phyloP scores from a whole-genome alignment of 1,139 yeast genomes.

The Suhomyces panamericanus region DNA sequence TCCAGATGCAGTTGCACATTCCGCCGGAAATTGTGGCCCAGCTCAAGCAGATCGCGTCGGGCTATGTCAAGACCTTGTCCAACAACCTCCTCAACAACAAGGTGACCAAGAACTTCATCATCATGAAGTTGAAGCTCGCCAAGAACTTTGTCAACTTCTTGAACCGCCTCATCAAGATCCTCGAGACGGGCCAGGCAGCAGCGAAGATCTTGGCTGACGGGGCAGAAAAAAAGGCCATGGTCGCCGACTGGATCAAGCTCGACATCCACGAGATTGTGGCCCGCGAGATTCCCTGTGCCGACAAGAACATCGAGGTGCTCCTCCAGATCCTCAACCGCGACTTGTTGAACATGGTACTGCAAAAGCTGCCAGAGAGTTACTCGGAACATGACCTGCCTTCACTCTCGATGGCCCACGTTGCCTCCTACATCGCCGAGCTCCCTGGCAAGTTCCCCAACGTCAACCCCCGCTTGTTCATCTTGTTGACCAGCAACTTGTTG shows the following conservation, averaged over 20 bases:
- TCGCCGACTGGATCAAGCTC: slow-evolving; percentile 59
- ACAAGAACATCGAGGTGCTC: slow-evolving; percentile 31
- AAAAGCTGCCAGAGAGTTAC: too few relatives aligned
- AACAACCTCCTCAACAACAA: slow-evolving; percentile 35
- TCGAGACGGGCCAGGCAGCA: slow-evolving; percentile 61
- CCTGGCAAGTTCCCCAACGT: slow-evolving; percentile 50
- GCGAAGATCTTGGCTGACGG: slow-evolving; percentile 49
- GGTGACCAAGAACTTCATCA: slow-evolving; percentile 52
- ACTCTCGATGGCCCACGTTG: slow-evolving; percentile 19
- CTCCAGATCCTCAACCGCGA: slow-evolving; percentile 44
- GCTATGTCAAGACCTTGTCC: slow-evolving; percentile 43
- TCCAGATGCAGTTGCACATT: slow-evolving; percentile 57
- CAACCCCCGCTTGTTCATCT: slow-evolving; percentile 57
- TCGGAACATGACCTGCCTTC: not conserved
- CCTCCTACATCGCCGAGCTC: slow-evolving; percentile 35
- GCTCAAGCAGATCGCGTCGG: slow-evolving; percentile 45
- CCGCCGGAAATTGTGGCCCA: slow-evolving; percentile 56
- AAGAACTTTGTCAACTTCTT: slow-evolving; percentile 57
- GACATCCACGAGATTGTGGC: slow-evolving; percentile 51
- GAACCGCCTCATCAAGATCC: slow-evolving; percentile 56
- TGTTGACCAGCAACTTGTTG: slow-evolving; percentile 55
- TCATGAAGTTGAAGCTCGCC: slow-evolving; percentile 56
- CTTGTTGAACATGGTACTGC: slow-evolving; percentile 43
- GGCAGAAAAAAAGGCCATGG: slow-evolving; percentile 53
- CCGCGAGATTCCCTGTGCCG: slow-evolving; percentile 58